Evolutionary conservation across 306 rosid species (phyloP).

Genomic region (Prunus salicina): DNA sequence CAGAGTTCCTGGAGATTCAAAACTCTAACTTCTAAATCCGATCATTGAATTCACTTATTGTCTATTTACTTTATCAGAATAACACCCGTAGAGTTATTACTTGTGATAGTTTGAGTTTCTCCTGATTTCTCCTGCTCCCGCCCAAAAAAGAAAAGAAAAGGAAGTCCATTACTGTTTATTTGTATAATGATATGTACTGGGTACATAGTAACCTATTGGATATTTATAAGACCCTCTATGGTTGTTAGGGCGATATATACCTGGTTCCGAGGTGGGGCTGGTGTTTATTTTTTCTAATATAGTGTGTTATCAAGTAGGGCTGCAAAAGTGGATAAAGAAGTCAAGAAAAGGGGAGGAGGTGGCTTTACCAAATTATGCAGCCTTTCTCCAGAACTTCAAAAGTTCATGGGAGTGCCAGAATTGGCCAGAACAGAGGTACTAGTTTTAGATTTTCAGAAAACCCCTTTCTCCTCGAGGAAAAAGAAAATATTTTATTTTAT

Average conservation of each 20-base stretch:
- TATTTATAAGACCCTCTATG: neutral
- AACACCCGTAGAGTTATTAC: neutral
- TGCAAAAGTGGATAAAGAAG: constrained; percentile 23
- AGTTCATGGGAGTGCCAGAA: constrained; percentile 28
- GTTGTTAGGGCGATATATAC: neutral
- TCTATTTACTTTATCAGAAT: neutral
- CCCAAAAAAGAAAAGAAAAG: neutral
- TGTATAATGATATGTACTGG: neutral
- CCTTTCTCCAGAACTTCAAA: constrained; percentile 46
- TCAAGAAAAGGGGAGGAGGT: constrained; percentile 30
- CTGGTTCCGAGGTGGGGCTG: neutral
- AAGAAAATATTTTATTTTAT: neutral
- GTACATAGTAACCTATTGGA: neutral
- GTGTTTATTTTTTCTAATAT: constrained; percentile 1
- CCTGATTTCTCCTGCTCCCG: neutral
- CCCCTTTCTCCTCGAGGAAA: neutral
- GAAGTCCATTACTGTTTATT: neutral
- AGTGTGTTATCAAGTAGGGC: constrained; percentile 18
- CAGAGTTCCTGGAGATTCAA: neutral
- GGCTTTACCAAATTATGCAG: constrained; percentile 34
- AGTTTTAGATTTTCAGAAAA: neutral
- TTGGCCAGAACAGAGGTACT: constrained; percentile 44
- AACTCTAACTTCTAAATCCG: neutral
- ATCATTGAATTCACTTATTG: neutral
- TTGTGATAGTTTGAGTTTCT: neutral